phyloP scores from a whole-genome alignment of 2,329 filamentous ascomycete genomes.

The Pestalotiopsis sp. region DNA sequence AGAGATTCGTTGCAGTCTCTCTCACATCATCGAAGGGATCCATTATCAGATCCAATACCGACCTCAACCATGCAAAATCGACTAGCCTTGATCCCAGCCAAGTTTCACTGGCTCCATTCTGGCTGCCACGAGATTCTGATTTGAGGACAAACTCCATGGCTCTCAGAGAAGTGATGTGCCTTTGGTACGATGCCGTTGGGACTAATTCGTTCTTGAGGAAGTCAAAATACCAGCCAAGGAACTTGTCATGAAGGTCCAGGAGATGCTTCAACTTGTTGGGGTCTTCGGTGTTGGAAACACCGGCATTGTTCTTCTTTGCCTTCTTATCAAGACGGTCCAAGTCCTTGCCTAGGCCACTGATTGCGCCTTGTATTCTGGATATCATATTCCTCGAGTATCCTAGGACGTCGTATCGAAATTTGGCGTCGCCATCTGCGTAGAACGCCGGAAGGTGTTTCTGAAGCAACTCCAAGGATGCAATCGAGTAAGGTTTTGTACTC shows the following conservation, averaged over 20 bases:
- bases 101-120: constrained; percentile 56
- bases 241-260: constrained; percentile 58
- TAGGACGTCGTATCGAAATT: constrained; percentile 80
- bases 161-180: constrained; percentile 80
- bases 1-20: constrained; percentile 52
- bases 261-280: constrained; percentile 31
- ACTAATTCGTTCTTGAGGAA: constrained; percentile 77
- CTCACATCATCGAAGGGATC: constrained; percentile 95
- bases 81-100: constrained; percentile 39
- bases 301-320: constrained; percentile 20
- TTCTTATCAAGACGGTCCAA: constrained; percentile 37
- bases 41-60: constrained; percentile 77
- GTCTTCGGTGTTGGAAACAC: constrained; percentile 3
- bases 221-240: constrained; percentile 73
- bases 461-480: constrained; percentile 63
- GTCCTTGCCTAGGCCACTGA: constrained; percentile 51
- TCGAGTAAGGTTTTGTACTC: constrained; percentile 72
- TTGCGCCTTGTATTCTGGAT: constrained; percentile 71
- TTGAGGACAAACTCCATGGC: constrained; percentile 68
- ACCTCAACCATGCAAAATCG: constrained; percentile 57
- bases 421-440: constrained; percentile 83
- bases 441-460: constrained; percentile 68
- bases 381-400: constrained; percentile 76
- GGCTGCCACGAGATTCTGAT: constrained; percentile 48
- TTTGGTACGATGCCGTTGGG: constrained; percentile 85